Evolutionary conservation across 2,329 filamentous ascomycete genomes (phyloP).

Genomic region (Penicillium psychrosexuale): DNA sequence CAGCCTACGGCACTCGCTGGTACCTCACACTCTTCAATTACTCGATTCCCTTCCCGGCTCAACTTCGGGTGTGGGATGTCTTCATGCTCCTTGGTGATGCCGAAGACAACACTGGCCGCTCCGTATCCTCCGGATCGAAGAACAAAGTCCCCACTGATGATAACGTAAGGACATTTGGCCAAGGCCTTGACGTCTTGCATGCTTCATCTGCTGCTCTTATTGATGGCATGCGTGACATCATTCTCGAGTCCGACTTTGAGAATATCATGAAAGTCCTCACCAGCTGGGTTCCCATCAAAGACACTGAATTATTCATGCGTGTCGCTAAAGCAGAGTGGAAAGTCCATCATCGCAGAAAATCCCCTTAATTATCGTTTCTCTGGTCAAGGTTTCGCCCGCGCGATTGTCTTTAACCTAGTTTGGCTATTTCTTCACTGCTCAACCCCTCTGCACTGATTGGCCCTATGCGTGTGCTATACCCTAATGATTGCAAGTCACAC

Average conservation of each 20-base stretch:
- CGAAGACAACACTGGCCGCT: constrained; percentile 42
- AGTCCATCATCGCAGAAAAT: constrained; percentile 53
- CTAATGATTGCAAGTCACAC: constrained; percentile 20
- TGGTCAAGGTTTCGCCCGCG: not conserved
- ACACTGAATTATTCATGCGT: constrained; percentile 89
- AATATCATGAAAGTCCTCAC: constrained; percentile 97
- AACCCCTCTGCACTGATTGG: constrained; percentile 8
- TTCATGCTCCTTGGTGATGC: constrained; percentile 89
- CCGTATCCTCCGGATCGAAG: constrained; percentile 23
- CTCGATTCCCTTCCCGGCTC: constrained; percentile 88
- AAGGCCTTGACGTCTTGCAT: constrained; percentile 81
- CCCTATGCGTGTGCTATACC: constrained; percentile 20
- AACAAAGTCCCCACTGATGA: constrained; percentile 20
- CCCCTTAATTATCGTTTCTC: not conserved
- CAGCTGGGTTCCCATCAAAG: constrained; percentile 88
- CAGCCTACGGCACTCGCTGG: constrained; percentile 95
- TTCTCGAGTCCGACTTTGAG: constrained; percentile 92
- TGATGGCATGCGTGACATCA: constrained; percentile 80
- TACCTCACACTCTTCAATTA: constrained; percentile 98
- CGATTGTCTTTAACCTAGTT: not conserved
- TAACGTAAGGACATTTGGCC: constrained; percentile 47
- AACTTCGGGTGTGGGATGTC: constrained; percentile 95
- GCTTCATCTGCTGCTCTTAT: constrained; percentile 86
- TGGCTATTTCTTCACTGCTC: not conserved
- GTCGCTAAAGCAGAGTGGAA: constrained; percentile 88